phyloP scores from a whole-genome alignment of 352 stramenopile genomes.

The Phytophthora hibernalis region DNA sequence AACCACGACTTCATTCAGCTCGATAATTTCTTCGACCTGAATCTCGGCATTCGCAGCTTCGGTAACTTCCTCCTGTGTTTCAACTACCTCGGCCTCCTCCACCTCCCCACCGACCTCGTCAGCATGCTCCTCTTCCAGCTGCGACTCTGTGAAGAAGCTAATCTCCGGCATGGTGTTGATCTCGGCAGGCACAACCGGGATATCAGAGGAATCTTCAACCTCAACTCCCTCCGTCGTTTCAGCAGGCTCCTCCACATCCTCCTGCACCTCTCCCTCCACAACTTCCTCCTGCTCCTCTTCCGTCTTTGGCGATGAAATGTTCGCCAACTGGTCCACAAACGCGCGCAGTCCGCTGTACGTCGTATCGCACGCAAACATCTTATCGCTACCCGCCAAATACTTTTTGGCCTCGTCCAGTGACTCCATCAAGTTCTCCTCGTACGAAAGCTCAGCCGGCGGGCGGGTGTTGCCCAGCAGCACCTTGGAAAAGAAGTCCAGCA shows the following conservation, averaged over 20 bases:
- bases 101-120: slow-evolving; percentile 5
- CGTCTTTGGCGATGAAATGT: slow-evolving; percentile 22
- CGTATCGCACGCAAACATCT: slow-evolving; percentile 76
- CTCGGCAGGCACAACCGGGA: slow-evolving; percentile 34
- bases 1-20: slow-evolving; percentile 15
- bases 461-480: slow-evolving; percentile 84
- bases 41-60: slow-evolving; percentile 20
- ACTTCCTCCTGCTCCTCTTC: slow-evolving; percentile 10
- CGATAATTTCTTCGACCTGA: slow-evolving; percentile 23
- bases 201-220: slow-evolving; percentile 10
- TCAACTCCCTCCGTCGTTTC: neutral
- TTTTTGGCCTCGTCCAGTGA: slow-evolving; percentile 81
- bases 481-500: slow-evolving; percentile 88
- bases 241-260: slow-evolving; percentile 6
- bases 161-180: slow-evolving; percentile 71
- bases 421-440: slow-evolving; percentile 81
- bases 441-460: slow-evolving; percentile 76
- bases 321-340: slow-evolving; percentile 63
- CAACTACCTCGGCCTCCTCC: slow-evolving; percentile 7
- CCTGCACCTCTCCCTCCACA: slow-evolving; percentile 7
- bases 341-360: slow-evolving; percentile 70
- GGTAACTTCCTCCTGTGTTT: slow-evolving; percentile 29
- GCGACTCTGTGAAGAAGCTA: slow-evolving; percentile 89
- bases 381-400: slow-evolving; percentile 71
- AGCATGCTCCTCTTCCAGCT: slow-evolving; percentile 46